Percentiles rank a stretch among this genome's conserved stretches.
Evolutionary conservation across 257 asterid genomes (phyloP).

Genomic region (Solanum phureja): DNA sequence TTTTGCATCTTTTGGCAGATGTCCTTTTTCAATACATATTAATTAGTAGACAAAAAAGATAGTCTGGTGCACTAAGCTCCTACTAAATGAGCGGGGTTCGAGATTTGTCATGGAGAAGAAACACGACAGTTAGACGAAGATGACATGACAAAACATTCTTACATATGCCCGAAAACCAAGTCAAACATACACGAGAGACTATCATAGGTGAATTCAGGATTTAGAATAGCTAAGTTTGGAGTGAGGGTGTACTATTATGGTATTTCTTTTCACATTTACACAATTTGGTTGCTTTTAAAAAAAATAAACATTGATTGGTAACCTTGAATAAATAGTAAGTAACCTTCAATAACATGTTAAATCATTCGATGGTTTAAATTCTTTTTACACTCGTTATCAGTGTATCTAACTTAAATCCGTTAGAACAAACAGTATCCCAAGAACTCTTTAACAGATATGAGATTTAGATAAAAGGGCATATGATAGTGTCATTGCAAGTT

Average conservation of each 20-base stretch:
- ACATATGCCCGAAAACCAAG: too few species aligned
- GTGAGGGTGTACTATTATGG: not conserved
- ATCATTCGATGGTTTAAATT: not conserved
- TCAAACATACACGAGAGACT: not conserved
- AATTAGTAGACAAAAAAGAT: too few species aligned
- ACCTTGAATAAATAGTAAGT: not conserved
- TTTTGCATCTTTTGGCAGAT: not conserved
- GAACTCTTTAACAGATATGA: not conserved
- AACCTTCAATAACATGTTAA: not conserved
- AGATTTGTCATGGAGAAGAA: not conserved
- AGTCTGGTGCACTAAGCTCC: not conserved
- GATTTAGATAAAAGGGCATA: not conserved
- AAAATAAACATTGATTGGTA: not conserved
- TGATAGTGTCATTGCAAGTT: conserved; percentile 10
- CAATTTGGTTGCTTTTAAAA: not conserved
- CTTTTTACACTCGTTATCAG: not conserved
- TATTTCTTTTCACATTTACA: not conserved
- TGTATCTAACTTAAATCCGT: not conserved
- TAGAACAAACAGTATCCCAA: not conserved
- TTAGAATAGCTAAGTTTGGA: not conserved
- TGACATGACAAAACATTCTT: not conserved
- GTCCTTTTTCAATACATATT: not conserved
- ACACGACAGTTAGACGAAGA: too few species aligned
- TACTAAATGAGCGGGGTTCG: not conserved
- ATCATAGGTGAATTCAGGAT: not conserved